Evolutionary conservation across 169 alveolate genomes (phyloP).

Genomic region (Plasmodium falciparum): DNA sequence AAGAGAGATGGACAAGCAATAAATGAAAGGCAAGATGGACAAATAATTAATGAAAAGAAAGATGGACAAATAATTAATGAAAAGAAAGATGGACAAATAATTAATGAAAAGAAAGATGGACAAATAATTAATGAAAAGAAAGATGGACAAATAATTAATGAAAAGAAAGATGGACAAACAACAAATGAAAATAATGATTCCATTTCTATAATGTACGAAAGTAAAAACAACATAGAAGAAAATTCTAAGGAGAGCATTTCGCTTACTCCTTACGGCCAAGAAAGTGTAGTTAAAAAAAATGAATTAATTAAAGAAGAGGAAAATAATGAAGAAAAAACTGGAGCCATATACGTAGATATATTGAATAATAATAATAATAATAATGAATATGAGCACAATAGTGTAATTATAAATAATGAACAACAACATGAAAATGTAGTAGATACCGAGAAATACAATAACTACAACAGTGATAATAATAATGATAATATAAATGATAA

Average conservation of each 20-base stretch:
- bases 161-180: not conserved
- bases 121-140: not conserved
- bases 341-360: not conserved
- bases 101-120: not conserved
- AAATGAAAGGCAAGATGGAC: not conserved
- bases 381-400: too few species aligned
- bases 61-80: not conserved
- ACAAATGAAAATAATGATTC: not conserved
- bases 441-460: too few species aligned
- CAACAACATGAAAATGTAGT: too few species aligned
- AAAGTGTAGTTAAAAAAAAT: constrained; percentile 3
- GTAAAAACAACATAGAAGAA: not conserved
- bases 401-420: too few species aligned
- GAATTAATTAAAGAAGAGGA: constrained; percentile 8
- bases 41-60: not conserved
- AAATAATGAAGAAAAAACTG: not conserved
- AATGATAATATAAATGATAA: too few species aligned
- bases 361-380: not conserved
- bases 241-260: too few species aligned
- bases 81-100: not conserved
- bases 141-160: not conserved
- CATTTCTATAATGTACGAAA: too few species aligned
- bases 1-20: not conserved
- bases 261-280: not conserved
- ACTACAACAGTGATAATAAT: too few species aligned